phyloP scores from a whole-genome alignment of 148 eudicot genomes.

The Beta vulgaris region DNA sequence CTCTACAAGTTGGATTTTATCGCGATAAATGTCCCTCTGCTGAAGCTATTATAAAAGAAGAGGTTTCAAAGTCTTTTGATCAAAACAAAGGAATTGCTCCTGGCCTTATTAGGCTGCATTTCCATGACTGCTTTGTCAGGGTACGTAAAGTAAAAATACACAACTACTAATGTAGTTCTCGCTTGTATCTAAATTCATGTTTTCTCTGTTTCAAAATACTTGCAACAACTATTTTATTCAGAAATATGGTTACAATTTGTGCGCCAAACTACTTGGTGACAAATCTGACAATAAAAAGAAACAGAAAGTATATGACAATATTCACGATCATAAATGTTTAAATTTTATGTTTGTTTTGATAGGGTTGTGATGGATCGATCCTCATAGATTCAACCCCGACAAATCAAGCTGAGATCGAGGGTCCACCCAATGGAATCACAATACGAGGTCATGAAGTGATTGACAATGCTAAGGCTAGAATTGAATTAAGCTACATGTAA shows the following conservation, averaged over 20 bases:
- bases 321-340: background rate
- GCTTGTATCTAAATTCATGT: too few relatives aligned
- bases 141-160: constrained; percentile 32
- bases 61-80: constrained; percentile 34
- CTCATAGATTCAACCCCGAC: constrained; percentile 66
- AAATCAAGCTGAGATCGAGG: constrained; percentile 71
- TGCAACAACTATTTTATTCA: too few relatives aligned
- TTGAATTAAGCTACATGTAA: constrained; percentile 51
- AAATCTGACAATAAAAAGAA: too few relatives aligned
- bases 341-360: background rate
- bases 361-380: constrained; percentile 89
- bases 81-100: constrained; percentile 44
- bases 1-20: constrained; percentile 50
- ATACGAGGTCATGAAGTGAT: constrained; percentile 72
- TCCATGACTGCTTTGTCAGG: constrained; percentile 67
- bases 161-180: too few relatives aligned
- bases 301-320: too few relatives aligned
- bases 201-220: too few relatives aligned
- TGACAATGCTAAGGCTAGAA: constrained; percentile 58
- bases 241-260: too few relatives aligned
- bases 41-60: constrained; percentile 41
- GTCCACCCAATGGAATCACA: constrained; percentile 52
- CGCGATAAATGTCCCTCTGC: constrained; percentile 32
- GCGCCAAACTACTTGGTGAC: too few relatives aligned
- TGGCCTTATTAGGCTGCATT: constrained; percentile 55